These are phyloP conservation scores for Steccherinum ochraceum DNA, from an alignment of 768 basidiomycete species.

Conservation along the genomic window DNA sequence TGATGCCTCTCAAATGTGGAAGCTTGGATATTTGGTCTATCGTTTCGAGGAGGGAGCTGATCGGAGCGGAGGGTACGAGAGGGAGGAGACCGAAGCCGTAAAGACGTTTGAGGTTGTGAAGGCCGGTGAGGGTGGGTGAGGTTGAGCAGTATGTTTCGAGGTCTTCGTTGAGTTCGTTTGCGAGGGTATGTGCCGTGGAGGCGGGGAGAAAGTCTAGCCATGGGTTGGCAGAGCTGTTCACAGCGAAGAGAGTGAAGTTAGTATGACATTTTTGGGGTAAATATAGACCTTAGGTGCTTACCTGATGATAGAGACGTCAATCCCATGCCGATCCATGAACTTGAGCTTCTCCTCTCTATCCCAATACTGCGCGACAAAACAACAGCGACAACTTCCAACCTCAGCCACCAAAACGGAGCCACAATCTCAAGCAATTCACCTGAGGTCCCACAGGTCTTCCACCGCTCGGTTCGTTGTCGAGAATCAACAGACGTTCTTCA, in stretches of 20 bases:
- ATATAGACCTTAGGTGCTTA: too few species aligned
- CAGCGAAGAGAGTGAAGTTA: background rate
- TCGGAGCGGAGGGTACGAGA: constrained; percentile 61
- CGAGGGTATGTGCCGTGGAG: constrained; percentile 57
- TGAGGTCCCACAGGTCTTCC: constrained; percentile 80
- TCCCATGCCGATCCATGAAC: constrained; percentile 83
- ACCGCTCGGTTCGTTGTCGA: constrained; percentile 73
- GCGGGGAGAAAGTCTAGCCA: constrained; percentile 86
- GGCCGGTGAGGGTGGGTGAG: constrained; percentile 36
- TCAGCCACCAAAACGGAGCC: background rate
- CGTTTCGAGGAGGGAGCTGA: constrained; percentile 50
- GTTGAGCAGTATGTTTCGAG: constrained; percentile 75
- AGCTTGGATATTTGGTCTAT: constrained; percentile 60
- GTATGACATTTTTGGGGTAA: background rate
- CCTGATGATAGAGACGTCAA: constrained; percentile 78
- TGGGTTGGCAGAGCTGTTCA: constrained; percentile 80
- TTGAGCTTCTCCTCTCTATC: constrained; percentile 68
- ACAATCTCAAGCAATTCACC: constrained; percentile 24
- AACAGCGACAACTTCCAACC: background rate
- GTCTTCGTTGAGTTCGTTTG: constrained; percentile 67
- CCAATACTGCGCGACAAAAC: constrained; percentile 58
- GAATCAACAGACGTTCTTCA: constrained; percentile 70
- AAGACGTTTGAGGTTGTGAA: constrained; percentile 47
- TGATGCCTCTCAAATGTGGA: constrained; percentile 67
- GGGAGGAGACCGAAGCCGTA: constrained; percentile 85